A percentile compares a stretch with the other conserved stretches of the same genome.
Conservation (phyloP, 345 rosid species). For the Eucalyptus decipiens region DNA sequence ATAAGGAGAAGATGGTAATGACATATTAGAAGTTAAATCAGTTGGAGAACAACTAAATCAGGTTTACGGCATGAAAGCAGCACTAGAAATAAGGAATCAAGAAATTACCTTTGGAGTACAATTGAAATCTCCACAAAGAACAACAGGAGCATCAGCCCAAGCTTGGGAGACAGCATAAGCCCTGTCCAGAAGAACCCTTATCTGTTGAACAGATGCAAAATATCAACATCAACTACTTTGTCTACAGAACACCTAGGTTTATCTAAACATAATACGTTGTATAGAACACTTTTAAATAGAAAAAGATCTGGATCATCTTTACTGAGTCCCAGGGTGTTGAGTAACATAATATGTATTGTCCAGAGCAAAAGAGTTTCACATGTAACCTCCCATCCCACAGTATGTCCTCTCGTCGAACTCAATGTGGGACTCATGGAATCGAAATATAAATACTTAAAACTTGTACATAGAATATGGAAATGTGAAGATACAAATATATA, state of each 20-base stretch:
- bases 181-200: slow-evolving; percentile 63
- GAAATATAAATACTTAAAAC: not conserved
- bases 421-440: not conserved
- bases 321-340: not conserved
- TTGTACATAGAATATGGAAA: not conserved
- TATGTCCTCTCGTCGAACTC: not conserved
- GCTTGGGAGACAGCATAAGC: slow-evolving; percentile 65
- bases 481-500: not conserved
- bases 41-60: not conserved
- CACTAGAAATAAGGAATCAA: not conserved
- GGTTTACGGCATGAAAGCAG: not conserved
- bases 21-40: not conserved
- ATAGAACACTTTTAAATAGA: not conserved
- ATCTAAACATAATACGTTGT: not conserved
- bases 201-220: slow-evolving; percentile 27
- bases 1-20: slow-evolving; percentile 3
- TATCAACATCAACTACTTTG: not conserved
- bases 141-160: slow-evolving; percentile 86
- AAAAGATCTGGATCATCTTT: not conserved
- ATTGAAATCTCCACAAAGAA: slow-evolving; percentile 94
- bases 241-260: not conserved
- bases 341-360: not conserved
- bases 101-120: slow-evolving; percentile 80
- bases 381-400: not conserved
- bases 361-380: not conserved